Evolutionary conservation across 352 stramenopile species (phyloP).

Genomic region (Aphanomyces astaci): DNA sequence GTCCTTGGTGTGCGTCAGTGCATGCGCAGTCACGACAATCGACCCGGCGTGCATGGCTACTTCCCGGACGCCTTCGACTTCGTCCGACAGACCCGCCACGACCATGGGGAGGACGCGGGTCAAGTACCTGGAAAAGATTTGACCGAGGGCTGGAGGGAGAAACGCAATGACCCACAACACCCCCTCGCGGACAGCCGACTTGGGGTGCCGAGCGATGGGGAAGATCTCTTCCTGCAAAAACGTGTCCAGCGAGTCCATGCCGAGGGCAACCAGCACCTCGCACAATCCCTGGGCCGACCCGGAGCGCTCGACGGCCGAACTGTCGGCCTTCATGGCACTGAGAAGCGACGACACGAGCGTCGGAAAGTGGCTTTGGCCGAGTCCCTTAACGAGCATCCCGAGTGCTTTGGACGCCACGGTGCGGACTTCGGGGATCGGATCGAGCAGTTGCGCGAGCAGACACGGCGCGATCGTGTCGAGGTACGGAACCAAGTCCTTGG

Average conservation of each 20-base stretch:
- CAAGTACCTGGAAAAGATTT: constrained; percentile 91
- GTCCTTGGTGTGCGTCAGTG: constrained; percentile 93
- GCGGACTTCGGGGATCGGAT: constrained; percentile 93
- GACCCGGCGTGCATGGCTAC: constrained; percentile 96
- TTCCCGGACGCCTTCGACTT: constrained; percentile 96
- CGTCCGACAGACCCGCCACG: constrained; percentile 96
- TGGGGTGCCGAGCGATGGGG: constrained; percentile 89
- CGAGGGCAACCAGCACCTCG: constrained; percentile 88
- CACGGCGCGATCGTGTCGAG: constrained; percentile 94
- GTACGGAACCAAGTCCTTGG: constrained; percentile 97
- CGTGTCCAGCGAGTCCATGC: constrained; percentile 62
- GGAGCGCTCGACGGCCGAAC: constrained; percentile 94
- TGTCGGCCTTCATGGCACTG: constrained; percentile 92
- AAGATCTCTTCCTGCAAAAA: constrained; percentile 92
- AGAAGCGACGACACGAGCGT: constrained; percentile 97
- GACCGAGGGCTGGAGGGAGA: constrained; percentile 91
- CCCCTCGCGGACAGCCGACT: constrained; percentile 94
- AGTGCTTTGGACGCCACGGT: constrained; percentile 93
- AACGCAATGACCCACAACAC: constrained; percentile 99
- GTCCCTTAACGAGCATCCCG: constrained; percentile 90
- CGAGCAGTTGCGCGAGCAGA: constrained; percentile 90
- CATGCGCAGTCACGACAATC: constrained; percentile 96
- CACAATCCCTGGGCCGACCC: constrained; percentile 97
- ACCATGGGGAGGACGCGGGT: constrained; percentile 93
- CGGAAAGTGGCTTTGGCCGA: constrained; percentile 93